These are phyloP conservation scores for Babesia caballi DNA, from an alignment of 169 alveolate genomes.

Conservation along the genomic window DNA sequence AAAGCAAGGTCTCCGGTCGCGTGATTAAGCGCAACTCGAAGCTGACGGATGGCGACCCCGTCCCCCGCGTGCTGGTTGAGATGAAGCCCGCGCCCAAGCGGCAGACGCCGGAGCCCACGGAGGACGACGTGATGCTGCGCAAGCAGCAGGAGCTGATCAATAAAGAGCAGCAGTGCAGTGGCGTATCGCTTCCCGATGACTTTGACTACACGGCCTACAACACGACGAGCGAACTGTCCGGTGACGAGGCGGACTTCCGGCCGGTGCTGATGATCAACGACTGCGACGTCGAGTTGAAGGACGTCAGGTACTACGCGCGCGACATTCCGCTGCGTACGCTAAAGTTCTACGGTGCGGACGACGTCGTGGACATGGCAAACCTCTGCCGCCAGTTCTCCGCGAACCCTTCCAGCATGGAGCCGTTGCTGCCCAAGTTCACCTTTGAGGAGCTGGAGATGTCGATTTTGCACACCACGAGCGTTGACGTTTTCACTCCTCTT, in stretches of 20 bases:
- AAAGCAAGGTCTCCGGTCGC: slow-evolving; percentile 58
- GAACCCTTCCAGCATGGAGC: slow-evolving; percentile 5
- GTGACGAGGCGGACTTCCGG: slow-evolving; percentile 6
- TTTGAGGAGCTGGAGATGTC: slow-evolving; percentile 38
- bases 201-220: slow-evolving; percentile 55
- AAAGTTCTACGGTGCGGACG: slow-evolving; percentile 46
- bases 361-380: slow-evolving; percentile 37
- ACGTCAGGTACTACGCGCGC: slow-evolving; percentile 46
- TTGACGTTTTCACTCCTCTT: slow-evolving; percentile 18
- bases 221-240: slow-evolving; percentile 50
- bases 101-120: not conserved
- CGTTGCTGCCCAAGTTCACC: slow-evolving; percentile 39
- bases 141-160: slow-evolving; percentile 28
- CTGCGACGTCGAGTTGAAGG: slow-evolving; percentile 28
- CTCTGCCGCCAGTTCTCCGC: slow-evolving; percentile 49
- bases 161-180: slow-evolving; percentile 42
- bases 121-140: not conserved
- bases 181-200: slow-evolving; percentile 45
- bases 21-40: slow-evolving; percentile 36
- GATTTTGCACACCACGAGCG: slow-evolving; percentile 30
- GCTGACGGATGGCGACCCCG: not conserved
- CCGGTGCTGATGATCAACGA: slow-evolving; percentile 38
- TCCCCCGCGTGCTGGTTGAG: not conserved
- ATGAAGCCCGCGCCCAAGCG: not conserved
- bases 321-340: slow-evolving; percentile 56